Evolutionary conservation across 192 early-diverging fungal genomes (phyloP).

Genomic region (Physocladia obscura): DNA sequence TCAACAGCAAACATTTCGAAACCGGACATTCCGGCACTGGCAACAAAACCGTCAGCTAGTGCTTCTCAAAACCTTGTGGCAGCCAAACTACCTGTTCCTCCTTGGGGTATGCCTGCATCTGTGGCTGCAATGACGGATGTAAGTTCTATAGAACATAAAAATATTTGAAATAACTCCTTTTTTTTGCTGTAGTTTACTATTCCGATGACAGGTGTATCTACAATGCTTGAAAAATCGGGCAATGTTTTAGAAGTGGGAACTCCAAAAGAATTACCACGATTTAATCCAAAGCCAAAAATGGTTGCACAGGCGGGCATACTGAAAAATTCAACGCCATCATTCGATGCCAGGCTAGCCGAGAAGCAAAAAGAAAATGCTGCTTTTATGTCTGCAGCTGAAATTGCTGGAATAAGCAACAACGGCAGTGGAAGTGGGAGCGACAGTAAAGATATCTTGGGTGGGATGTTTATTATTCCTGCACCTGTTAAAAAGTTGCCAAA

Average conservation of each 20-base stretch:
- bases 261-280: constrained; percentile 16
- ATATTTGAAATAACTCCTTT: not conserved
- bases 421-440: not conserved
- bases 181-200: constrained; percentile 7
- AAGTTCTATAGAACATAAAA: not conserved
- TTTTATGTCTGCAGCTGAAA: not conserved
- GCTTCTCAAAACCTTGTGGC: too few species aligned
- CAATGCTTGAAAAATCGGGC: not conserved
- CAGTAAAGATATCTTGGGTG: constrained; percentile 11
- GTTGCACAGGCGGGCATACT: not conserved
- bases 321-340: constrained; percentile 22
- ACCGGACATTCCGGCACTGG: too few species aligned
- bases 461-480: not conserved
- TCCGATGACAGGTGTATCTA: not conserved
- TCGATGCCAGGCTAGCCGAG: constrained; percentile 13
- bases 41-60: too few species aligned
- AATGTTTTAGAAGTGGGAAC: not conserved
- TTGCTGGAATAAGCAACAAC: not conserved
- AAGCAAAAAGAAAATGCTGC: not conserved
- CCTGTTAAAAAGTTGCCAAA: not conserved
- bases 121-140: constrained; percentile 17
- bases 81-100: too few species aligned
- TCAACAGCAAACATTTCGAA: too few species aligned
- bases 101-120: not conserved
- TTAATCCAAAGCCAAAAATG: not conserved